Conservation (phyloP, 495 filamentous ascomycete species). For the Sabuloglossum arenarium region DNA sequence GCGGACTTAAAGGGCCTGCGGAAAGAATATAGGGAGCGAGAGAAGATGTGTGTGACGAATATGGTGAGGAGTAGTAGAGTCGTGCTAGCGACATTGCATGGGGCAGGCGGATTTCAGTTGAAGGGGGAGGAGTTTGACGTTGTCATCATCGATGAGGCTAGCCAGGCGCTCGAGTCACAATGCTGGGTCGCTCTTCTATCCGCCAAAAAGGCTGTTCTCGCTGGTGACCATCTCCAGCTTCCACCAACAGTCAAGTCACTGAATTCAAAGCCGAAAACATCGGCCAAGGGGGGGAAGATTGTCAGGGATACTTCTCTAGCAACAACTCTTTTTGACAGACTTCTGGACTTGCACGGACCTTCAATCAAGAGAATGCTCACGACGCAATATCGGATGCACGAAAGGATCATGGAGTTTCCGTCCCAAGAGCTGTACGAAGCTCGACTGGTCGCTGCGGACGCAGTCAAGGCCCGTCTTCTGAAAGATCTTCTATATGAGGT, state of each 20-base stretch:
- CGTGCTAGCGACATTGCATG: slow-evolving; percentile 81
- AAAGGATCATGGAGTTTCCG: slow-evolving; percentile 83
- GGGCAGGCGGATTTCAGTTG: slow-evolving; percentile 71
- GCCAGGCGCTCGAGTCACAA: slow-evolving; percentile 88
- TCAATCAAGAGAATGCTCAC: slow-evolving; percentile 83
- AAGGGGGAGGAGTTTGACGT: slow-evolving; percentile 72
- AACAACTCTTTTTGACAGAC: slow-evolving; percentile 74
- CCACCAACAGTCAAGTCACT: slow-evolving; percentile 84
- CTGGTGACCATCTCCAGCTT: slow-evolving; percentile 85
- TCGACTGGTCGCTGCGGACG: slow-evolving; percentile 56
- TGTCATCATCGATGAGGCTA: slow-evolving; percentile 87
- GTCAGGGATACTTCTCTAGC: slow-evolving; percentile 38
- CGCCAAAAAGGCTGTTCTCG: slow-evolving; percentile 71
- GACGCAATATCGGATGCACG: slow-evolving; percentile 98
- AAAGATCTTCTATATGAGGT: slow-evolving; percentile 63
- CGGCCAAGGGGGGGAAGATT: slow-evolving; percentile 9
- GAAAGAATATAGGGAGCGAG: slow-evolving; percentile 73
- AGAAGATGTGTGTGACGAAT: slow-evolving; percentile 55
- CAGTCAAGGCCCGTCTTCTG: slow-evolving; percentile 53
- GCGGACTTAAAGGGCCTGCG: slow-evolving; percentile 63
- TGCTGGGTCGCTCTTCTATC: slow-evolving; percentile 86
- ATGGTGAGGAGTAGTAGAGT: slow-evolving; percentile 63
- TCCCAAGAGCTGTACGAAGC: slow-evolving; percentile 73
- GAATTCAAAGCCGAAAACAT: slow-evolving; percentile 27
- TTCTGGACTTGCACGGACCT: slow-evolving; percentile 62